phyloP scores from a whole-genome alignment of 345 rosid species.

The Eucalyptus fibrosa region DNA sequence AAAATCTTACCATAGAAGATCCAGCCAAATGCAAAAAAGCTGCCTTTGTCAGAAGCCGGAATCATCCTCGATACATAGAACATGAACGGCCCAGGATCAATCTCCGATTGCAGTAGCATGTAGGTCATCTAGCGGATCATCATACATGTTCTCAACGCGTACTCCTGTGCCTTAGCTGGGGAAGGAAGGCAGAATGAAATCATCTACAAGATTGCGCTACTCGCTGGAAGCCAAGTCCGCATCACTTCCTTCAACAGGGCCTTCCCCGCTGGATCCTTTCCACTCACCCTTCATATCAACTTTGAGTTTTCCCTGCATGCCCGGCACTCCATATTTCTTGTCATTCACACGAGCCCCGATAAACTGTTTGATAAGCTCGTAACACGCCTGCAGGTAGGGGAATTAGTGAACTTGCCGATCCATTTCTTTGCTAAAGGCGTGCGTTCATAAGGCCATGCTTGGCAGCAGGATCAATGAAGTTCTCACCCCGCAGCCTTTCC shows the following conservation, averaged over 20 bases:
- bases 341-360: slow-evolving; percentile 56
- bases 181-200: slow-evolving; percentile 67
- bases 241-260: slow-evolving; percentile 72
- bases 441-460: not conserved
- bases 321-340: slow-evolving; percentile 66
- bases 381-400: slow-evolving; percentile 62
- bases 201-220: slow-evolving; percentile 54
- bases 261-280: slow-evolving; percentile 57
- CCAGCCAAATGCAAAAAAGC: slow-evolving; percentile 74
- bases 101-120: slow-evolving; percentile 56
- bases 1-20: slow-evolving; percentile 54
- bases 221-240: slow-evolving; percentile 80
- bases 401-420: slow-evolving; percentile 49
- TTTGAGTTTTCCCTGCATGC: slow-evolving; percentile 50
- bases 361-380: slow-evolving; percentile 64
- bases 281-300: slow-evolving; percentile 43
- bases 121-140: slow-evolving; percentile 64
- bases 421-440: slow-evolving; percentile 13
- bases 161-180: slow-evolving; percentile 46
- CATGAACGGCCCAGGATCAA: slow-evolving; percentile 72
- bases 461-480: slow-evolving; percentile 57
- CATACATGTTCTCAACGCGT: slow-evolving; percentile 73
- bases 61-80: slow-evolving; percentile 70
- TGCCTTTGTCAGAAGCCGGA: slow-evolving; percentile 75
- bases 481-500: slow-evolving; percentile 76